Evolutionary conservation across 345 rosid species (phyloP), one percentile per base, ranked within the genome.

Genomic region (Brassica incana): DNA sequence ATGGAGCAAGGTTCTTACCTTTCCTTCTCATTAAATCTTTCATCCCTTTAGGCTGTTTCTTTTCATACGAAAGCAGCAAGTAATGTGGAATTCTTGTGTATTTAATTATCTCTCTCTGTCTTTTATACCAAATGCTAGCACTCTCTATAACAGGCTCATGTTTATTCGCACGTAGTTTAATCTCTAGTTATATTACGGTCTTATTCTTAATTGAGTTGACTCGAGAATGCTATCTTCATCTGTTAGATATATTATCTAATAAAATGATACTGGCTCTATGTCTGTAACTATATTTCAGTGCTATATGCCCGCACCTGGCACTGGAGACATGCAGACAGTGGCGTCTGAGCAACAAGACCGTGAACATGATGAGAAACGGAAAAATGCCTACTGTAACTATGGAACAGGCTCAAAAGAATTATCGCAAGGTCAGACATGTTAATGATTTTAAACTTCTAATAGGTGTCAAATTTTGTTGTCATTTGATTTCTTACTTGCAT

Each of bases 361-460:
- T 95, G 71, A 95, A 93, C 84, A 79, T 95, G 90, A 95, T 95
- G 99, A 87, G 97, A 77, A 93, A 89, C 67, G 98, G 99, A 27
- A 95, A 95, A 85, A 95, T 95, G 92, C 98, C 99, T 65, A 93
- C 99, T 72, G 98, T 95, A 63, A 95, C 99, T 63, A 95, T 90
- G 66, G 98, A 95, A 71, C 99, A 95, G 85, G 98, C 99, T 74
- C 99, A 95, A 75, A 89, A 83, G 77, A 95, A 95, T 86, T 95
- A 86, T 75, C 86, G 90, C 85, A 95, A 95, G 99, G 99, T 95
- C 54, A 84, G 93, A 50, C 59, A 67, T 71, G 65, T 66, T 67
- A 66, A 71, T 50, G 32, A 33, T 65, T 65, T 1, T 65, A 15
- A 65, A 33, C 14, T 71, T 71, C 48, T 66, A 54, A 63, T 58